Conservation (phyloP, 805 yeast species). For the Phaffomyces thermotolerans region DNA sequence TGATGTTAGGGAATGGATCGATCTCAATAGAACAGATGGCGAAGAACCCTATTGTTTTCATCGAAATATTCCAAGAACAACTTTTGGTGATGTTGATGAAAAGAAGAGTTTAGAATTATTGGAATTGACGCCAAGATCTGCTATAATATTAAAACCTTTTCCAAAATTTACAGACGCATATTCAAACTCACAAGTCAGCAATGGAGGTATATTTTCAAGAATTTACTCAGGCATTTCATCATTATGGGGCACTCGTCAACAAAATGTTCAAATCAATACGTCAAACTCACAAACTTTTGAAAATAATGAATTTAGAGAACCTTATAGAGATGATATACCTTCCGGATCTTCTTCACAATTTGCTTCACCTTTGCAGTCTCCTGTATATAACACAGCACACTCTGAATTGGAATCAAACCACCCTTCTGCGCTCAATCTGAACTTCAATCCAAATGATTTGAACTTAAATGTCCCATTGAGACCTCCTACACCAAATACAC, state of each 20-base stretch:
- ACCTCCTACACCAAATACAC: slow-evolving; percentile 14
- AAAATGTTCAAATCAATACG: not conserved
- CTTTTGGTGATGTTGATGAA: slow-evolving; percentile 60
- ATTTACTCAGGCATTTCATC: slow-evolving; percentile 28
- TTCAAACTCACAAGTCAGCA: slow-evolving; percentile 8
- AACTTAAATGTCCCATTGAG: slow-evolving; percentile 2
- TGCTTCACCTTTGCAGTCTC: slow-evolving; percentile 22
- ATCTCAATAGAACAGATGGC: slow-evolving; percentile 41
- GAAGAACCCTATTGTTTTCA: slow-evolving; percentile 39
- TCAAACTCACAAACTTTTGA: no score
- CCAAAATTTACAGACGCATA: slow-evolving; percentile 25
- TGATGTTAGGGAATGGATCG: slow-evolving; percentile 58
- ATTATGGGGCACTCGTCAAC: slow-evolving; percentile 24
- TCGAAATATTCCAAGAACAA: slow-evolving; percentile 50
- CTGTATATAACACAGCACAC: slow-evolving; percentile 7
- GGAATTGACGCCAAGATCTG: slow-evolving; percentile 65
- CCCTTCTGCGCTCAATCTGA: slow-evolving; percentile 20
- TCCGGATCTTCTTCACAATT: slow-evolving; percentile 22
- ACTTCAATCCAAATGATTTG: slow-evolving; percentile 12
- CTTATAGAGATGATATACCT: slow-evolving; percentile 9
- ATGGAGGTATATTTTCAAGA: slow-evolving; percentile 25
- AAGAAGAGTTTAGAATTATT: slow-evolving; percentile 43
- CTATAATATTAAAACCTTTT: slow-evolving; percentile 63
- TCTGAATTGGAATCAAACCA: slow-evolving; percentile 9
- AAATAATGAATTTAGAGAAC: not conserved